Conservation (phyloP, 2,329 filamentous ascomycete species). For the Fusarium drepaniforme region DNA sequence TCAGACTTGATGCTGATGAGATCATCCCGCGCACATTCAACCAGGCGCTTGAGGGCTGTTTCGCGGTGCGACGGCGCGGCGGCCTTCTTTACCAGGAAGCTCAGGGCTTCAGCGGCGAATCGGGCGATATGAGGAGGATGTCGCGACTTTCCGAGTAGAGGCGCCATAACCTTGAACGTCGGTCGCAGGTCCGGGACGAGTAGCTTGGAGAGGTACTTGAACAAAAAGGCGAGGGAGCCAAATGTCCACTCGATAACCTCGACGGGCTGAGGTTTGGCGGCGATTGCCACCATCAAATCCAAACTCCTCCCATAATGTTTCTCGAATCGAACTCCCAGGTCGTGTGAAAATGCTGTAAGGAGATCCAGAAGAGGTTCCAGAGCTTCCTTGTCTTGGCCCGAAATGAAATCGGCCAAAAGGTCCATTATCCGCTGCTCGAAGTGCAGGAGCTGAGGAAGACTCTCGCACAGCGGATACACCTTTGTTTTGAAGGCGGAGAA, state of each 20-base stretch:
- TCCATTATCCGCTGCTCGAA: conserved; percentile 89
- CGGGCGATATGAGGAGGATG: conserved; percentile 90
- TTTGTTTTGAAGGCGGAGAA: conserved; percentile 84
- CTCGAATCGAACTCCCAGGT: conserved; percentile 88
- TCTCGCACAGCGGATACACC: conserved; percentile 85
- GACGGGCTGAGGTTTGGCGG: conserved; percentile 80
- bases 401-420: conserved; percentile 80
- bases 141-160: conserved; percentile 83
- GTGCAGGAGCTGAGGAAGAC: conserved; percentile 90
- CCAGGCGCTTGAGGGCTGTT: conserved; percentile 76
- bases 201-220: conserved; percentile 94
- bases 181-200: conserved; percentile 88
- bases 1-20: conserved; percentile 66
- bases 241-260: conserved; percentile 99
- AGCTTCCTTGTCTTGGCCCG: conserved; percentile 80
- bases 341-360: conserved; percentile 94
- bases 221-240: conserved; percentile 91
- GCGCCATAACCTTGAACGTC: conserved; percentile 84
- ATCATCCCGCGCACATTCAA: conserved; percentile 79
- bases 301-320: conserved; percentile 86
- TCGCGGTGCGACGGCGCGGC: conserved; percentile 83
- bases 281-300: conserved; percentile 80
- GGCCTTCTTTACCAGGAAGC: conserved; percentile 92
- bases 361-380: conserved; percentile 89
- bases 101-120: conserved; percentile 95